Base-by-base conservation (phyloP, 306 rosid genomes). In the Lithocarpus polystachyus region DNA sequence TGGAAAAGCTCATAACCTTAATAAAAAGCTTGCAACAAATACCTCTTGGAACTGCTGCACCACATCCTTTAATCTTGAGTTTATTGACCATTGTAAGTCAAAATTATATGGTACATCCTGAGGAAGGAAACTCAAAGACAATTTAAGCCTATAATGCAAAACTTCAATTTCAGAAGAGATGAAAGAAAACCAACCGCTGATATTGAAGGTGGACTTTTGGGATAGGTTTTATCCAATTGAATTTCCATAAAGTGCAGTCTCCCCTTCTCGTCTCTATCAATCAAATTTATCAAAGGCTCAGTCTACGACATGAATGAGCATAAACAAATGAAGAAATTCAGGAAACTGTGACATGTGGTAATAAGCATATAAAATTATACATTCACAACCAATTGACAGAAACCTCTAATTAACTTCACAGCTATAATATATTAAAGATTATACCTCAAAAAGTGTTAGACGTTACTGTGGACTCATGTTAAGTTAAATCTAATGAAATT, bases 1-100 rank as follows among this genome's bases (percentile, higher is more conserved):
- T 24, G 61, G 55, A 65, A 65, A 31, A 81, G 31, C 19, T 60
- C 4, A 43, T 29, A 40, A 35, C 11, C 24, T 45, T 31, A 5
- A 13, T 15, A 35, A 14, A 64, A 72, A 68, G 33, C 45, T 22
- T 60, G 68, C 57, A 74, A 45, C 23, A 24, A 19, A n/a, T 71
- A 78, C 83, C 86, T 85, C 79, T 60, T 10, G 60, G 65, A 81
- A 85, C 75, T 82, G 86, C 69, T 64, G 81, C 73, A 85, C 81
- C 79, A 85, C 77, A 37, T 78, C 82, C 68, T 71, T 78, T 77
- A 82, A 56, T 73, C 83, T 85, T 17, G 83, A 81, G 73, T 65
- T 78, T 31, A 19, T 53, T 65, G 88, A 82, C 86, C 83, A 82
- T 57, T 78, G 74, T 70, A 82, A 53, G 73, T 79, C 55, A 71